Conservation (phyloP, 2,329 filamentous ascomycete genomes). For the Dissoconium aciculare region DNA sequence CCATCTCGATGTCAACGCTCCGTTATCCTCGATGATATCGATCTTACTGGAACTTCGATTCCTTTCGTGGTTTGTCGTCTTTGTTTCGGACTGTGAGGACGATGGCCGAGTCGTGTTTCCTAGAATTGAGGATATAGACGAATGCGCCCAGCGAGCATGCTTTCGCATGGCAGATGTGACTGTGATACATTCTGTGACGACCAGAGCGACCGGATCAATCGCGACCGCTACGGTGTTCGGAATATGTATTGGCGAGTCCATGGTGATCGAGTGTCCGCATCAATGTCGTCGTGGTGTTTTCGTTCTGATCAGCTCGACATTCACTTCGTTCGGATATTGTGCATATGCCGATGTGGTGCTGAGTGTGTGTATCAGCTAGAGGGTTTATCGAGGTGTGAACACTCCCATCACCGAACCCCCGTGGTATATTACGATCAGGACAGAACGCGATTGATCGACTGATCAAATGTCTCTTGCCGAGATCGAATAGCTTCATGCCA, state of each 20-base stretch:
- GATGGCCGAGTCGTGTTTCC: conserved; percentile 32
- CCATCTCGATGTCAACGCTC: conserved; percentile 66
- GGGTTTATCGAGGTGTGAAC: no score
- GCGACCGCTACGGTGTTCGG: conserved; percentile 18
- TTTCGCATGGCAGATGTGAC: conserved; percentile 98
- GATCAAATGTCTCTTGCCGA: no score
- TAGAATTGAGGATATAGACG: conserved; percentile 87
- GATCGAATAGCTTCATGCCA: no score
- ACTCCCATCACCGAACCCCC: no score
- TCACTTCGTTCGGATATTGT: no score
- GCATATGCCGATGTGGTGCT: no score
- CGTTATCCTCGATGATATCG: conserved; percentile 20
- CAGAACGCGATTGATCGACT: no score
- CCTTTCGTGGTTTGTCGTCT: conserved; percentile 16
- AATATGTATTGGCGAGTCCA: background rate
- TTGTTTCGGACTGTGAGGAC: conserved; percentile 8
- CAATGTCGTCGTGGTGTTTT: no score
- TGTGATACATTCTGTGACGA: conserved; percentile 97
- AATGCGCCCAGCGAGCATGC: conserved; percentile 88
- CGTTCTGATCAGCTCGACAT: no score
- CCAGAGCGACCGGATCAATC: conserved; percentile 39
- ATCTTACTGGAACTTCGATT: conserved; percentile 21
- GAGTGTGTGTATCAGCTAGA: no score
- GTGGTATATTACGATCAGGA: no score
- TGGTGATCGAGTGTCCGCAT: no score